Base-by-base conservation (phyloP, 2,329 filamentous ascomycete species). In the Pseudogymnoascus sp. region DNA sequence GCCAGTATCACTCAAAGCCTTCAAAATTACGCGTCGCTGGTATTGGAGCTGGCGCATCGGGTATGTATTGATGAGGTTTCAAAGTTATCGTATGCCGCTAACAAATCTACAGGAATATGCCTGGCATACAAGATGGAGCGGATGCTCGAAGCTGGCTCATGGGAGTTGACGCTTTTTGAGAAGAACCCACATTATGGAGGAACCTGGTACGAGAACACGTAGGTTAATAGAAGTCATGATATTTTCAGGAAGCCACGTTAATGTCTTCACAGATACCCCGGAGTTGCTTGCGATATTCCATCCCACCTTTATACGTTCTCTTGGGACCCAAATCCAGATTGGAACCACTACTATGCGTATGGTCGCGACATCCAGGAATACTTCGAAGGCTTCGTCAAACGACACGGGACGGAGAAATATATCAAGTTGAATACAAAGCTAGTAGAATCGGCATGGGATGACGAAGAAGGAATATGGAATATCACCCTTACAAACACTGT, bases 291-390 rank as follows among this genome's bases (percentile, higher is more conserved):
- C 52, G 69, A 71, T 59, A 58, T 69, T 14, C 69, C 69, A 16
- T 68, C 68, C 29, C 68, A 71, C 55, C 64, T 64, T 6, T 70
- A 69, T 59, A 67, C 68, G 29, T 85, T 78, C 70, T 83, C 80
- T n/a, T 86, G 86, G 67, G 83, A 82, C 37, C 80, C 83, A 63
- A 84, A 84, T 62, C 74, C 80, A 2, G 76, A 81, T 64, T 86
- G 83, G 83, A 79, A 80, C 1, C 71, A 80, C 35, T 78, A 81
- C 61, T 84, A 83, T 64, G 81, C 83, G 0, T 78, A 79, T 0
- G 82, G 85, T 65, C 78, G 83, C 66, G 83, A 86, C 68, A 83
- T 86, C 26, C 75, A 78, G 75, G 74, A 63, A 5, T 82, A 82
- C 64, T 73, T 82, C 0, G 69, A 77, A 62, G 78, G 78, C 65